Evolutionary conservation across 768 basidiomycete genomes (phyloP).

Genomic region (Amylocystis lapponica): DNA sequence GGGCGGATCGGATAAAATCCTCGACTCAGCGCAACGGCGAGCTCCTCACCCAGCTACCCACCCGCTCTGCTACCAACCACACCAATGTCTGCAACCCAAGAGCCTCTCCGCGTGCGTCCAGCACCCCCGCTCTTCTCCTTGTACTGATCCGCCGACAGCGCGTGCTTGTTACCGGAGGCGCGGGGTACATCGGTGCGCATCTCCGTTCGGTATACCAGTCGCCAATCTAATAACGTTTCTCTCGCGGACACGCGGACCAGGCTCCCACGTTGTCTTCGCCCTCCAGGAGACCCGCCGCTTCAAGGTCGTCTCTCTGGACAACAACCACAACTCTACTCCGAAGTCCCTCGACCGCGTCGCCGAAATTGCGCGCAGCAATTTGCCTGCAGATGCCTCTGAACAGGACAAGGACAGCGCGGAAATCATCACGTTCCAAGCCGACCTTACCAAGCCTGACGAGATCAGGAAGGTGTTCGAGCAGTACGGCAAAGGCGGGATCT

Average conservation of each 20-base stretch:
- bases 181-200: constrained; percentile 79
- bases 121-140: background rate
- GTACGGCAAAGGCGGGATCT: constrained; percentile 87
- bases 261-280: constrained; percentile 88
- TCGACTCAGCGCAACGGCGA: constrained; percentile 6
- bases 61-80: background rate
- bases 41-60: background rate
- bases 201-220: background rate
- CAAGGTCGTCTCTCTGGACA: constrained; percentile 93
- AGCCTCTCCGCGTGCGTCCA: constrained; percentile 14
- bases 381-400: constrained; percentile 60
- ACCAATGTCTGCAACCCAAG: constrained; percentile 10
- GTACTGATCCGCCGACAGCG: constrained; percentile 32
- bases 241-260: constrained; percentile 34
- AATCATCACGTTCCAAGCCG: constrained; percentile 64
- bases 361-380: constrained; percentile 69
- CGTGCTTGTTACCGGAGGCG: constrained; percentile 72
- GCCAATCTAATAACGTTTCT: constrained; percentile 1
- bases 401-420: constrained; percentile 66
- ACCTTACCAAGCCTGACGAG: constrained; percentile 69
- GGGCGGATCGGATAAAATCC: constrained; percentile 9
- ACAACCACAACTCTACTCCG: constrained; percentile 87
- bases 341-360: constrained; percentile 69
- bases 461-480: constrained; percentile 75
- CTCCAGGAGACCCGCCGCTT: constrained; percentile 83